Percentiles rank a stretch among this genome's conserved stretches.
These are phyloP conservation scores for Graphilbum sp. DNA, from an alignment of 2,329 filamentous ascomycete species.

Conservation along the genomic window DNA sequence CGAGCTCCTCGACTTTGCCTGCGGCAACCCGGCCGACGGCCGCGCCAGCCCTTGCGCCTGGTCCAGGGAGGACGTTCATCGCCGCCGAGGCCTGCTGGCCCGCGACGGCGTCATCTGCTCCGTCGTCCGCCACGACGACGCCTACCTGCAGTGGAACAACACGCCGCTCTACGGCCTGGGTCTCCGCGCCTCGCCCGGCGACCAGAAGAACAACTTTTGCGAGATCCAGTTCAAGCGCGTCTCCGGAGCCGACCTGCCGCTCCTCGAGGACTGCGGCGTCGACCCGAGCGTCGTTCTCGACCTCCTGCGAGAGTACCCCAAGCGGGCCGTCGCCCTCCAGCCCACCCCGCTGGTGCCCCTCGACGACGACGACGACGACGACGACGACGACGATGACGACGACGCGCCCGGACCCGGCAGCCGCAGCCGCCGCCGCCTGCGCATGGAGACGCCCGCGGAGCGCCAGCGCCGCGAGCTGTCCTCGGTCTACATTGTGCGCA, in stretches of 20 bases:
- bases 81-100: too few species aligned
- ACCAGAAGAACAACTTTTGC: background rate
- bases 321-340: constrained; percentile 1
- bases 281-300: constrained; percentile 1
- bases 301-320: too few species aligned
- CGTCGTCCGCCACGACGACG: background rate
- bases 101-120: too few species aligned
- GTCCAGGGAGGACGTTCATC: too few species aligned
- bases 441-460: too few species aligned
- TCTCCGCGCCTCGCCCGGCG: background rate
- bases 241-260: constrained; percentile 3
- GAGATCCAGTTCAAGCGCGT: constrained; percentile 7
- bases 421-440: too few species aligned
- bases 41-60: too few species aligned
- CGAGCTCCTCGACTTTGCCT: too few species aligned
- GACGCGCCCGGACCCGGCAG: too few species aligned
- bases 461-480: constrained; percentile 7
- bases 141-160: constrained; percentile 2
- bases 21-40: too few species aligned
- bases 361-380: background rate
- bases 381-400: background rate
- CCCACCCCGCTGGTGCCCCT: background rate
- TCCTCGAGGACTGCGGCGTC: constrained; percentile 2
- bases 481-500: constrained; percentile 11
- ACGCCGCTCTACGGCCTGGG: background rate